A percentile compares a stretch with the other conserved stretches of the same genome.
These are phyloP conservation scores for Auxenochlorella pyrenoidosa DNA, from an alignment of 139 green algal genomes.

Conservation along the genomic window DNA sequence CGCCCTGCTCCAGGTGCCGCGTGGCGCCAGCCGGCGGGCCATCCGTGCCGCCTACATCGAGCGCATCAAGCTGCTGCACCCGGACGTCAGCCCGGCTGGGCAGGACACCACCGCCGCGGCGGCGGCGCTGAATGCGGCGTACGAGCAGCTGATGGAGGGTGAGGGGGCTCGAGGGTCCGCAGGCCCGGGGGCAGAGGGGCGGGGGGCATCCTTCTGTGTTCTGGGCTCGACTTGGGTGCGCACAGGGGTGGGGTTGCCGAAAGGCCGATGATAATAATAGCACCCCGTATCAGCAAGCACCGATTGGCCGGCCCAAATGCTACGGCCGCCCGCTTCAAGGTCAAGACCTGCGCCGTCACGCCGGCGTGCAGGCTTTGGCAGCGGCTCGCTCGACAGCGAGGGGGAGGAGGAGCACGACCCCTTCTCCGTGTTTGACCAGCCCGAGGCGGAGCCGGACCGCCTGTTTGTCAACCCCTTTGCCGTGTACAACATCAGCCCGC, in stretches of 20 bases:
- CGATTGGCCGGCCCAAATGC: not conserved
- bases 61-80: constrained; percentile 68
- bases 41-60: constrained; percentile 59
- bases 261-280: no score
- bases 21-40: constrained; percentile 26
- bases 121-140: constrained; percentile 54
- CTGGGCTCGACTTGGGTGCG: no score
- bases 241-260: no score
- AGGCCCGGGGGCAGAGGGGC: not conserved
- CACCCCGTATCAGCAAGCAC: not conserved
- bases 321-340: not conserved
- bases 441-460: constrained; percentile 40
- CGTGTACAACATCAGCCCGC: constrained; percentile 50
- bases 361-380: not conserved
- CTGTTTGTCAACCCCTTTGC: constrained; percentile 71
- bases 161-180: not conserved
- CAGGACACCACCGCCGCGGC: constrained; percentile 55
- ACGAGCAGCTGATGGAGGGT: constrained; percentile 38
- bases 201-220: no score
- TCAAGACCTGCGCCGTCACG: no score
- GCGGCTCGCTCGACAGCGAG: not conserved
- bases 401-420: constrained; percentile 32
- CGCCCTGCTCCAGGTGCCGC: constrained; percentile 34
- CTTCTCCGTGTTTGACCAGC: constrained; percentile 52
- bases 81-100: constrained; percentile 54